Evolutionary conservation across 106 monocot genomes (phyloP), one percentile per base, ranked within the genome.

Genomic region (Vanilla planifolia): DNA sequence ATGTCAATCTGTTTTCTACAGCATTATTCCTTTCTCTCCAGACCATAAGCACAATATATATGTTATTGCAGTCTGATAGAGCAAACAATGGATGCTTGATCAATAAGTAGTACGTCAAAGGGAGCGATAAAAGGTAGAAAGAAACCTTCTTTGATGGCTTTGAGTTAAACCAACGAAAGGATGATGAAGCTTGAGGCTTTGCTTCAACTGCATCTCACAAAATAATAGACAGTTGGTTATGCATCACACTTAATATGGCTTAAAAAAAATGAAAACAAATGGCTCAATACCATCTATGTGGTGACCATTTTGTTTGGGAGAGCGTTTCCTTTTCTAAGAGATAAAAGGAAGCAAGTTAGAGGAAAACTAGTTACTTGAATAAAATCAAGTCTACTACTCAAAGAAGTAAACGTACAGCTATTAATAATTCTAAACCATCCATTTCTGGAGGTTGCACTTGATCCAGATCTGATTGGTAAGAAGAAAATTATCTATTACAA

Each of bases 91-190:
- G n/a, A n/a, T n/a, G n/a, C n/a, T n/a, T n/a, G n/a, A n/a, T n/a
- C n/a, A n/a, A n/a, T n/a, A n/a, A n/a, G n/a, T n/a, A n/a, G n/a
- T n/a, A n/a, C n/a, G n/a, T n/a, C n/a, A n/a, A n/a, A n/a, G n/a
- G n/a, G n/a, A 45, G 4, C 13, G 6, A 35, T 53, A 24, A 45
- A 2, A 39, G 30, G 17, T 33, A 11, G 39, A 37, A 53, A 57
- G 24, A 9, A 66, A 89, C 94, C 94, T 89, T 95, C 55, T 89
- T 95, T 66, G 73, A 17, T 44, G 89, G 80, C 76, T 85, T 95
- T 48, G 77, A 68, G 57, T 43, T 72, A 61, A 95, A 95, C 85
- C 89, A 89, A 35, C 55, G 77, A 62, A 56, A 69, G 27, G 85
- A 52, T 52, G 51, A 17, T 32, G 64, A 72, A 59, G 64, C 22